Evolutionary conservation across 2,329 filamentous ascomycete species (phyloP), one percentile per base, ranked within the genome.

Genomic region (Pezizomycotina sp.): DNA sequence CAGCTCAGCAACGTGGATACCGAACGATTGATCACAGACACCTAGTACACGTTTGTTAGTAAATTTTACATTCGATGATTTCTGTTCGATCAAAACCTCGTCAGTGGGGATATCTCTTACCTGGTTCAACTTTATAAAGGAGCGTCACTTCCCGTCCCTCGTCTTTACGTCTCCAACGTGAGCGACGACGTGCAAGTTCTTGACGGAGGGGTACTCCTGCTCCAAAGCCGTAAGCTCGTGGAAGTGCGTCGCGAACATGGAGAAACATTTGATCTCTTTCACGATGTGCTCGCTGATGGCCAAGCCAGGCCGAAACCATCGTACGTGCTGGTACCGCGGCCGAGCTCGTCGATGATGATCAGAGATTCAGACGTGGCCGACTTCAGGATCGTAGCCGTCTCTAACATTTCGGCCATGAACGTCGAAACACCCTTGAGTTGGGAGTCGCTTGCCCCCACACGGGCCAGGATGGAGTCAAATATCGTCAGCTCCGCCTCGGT

Each of bases 371-470:
- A 73, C 0, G 89, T 98, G 2, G 89, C 89, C 0, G 82, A 91
- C 61, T 95, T 95, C 53, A 98, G 74, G 47, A 98, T 98, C 56
- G 95, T 95, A 48, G 89, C 83, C 1, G 89, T 98, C 57, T 98
- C 89, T 14, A 98, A 69, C 89, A 98, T 98, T 61, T 98, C 89
- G 2, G 89, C 89, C 91, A 98, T 98, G 58, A 98, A 98, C 0
- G 89, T 98, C 3, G 82, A 92, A 2, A 98, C 89, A 22, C 89
- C 89, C 60, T 95, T 95, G 46, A 98, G 75, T 58, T 95, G 89
- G 5, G 81, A 92, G 59, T 98, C 91, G 50, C 79, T 89, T 5
- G 89, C 91, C 26, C 91, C 89, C 0, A 98, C 89, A 50, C 89
- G 78, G 0, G 91, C 89, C 24, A 98, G 76, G 44, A 98, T 92